phyloP scores from a whole-genome alignment of 306 rosid species.

The Astragalus glycyphyllos region DNA sequence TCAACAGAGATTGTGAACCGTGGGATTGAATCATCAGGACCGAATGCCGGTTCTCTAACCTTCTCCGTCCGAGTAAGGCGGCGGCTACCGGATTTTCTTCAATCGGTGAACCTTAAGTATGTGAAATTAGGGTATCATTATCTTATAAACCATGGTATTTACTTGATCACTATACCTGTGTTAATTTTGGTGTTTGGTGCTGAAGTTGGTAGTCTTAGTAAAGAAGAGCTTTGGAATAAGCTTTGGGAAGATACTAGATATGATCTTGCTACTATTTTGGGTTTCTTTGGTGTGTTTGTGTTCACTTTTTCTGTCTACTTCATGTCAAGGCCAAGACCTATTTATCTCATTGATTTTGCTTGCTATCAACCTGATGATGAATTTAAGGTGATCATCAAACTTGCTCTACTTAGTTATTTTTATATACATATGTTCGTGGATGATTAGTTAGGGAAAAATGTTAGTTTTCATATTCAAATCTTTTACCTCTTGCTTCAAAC shows the following conservation, averaged over 20 bases:
- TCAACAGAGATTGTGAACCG: constrained; percentile 88
- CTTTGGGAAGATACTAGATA: constrained; percentile 82
- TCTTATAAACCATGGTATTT: constrained; percentile 82
- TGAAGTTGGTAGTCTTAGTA: constrained; percentile 78
- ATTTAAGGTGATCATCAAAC: constrained; percentile 61
- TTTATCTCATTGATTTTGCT: constrained; percentile 82
- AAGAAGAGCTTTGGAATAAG: constrained; percentile 80
- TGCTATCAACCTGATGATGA: constrained; percentile 70
- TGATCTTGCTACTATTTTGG: constrained; percentile 75
- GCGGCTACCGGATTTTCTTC: constrained; percentile 82
- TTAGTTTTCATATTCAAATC: too few species aligned
- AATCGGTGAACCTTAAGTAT: constrained; percentile 88
- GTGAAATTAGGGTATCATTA: constrained; percentile 88
- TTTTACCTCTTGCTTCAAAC: too few species aligned
- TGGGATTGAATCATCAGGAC: constrained; percentile 80
- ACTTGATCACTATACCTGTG: constrained; percentile 77
- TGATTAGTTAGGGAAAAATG: too few species aligned
- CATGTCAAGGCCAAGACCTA: constrained; percentile 86
- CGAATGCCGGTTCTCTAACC: constrained; percentile 82
- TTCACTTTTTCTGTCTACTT: constrained; percentile 84
- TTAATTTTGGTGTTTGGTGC: constrained; percentile 81
- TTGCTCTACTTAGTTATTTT: too few species aligned
- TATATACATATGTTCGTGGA: too few species aligned
- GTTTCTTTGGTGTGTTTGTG: constrained; percentile 72
- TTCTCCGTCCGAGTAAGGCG: constrained; percentile 84